Evolutionary conservation across 1,284 basidiomycete species (phyloP).

Genomic region (Fomitiporia mediterranea): DNA sequence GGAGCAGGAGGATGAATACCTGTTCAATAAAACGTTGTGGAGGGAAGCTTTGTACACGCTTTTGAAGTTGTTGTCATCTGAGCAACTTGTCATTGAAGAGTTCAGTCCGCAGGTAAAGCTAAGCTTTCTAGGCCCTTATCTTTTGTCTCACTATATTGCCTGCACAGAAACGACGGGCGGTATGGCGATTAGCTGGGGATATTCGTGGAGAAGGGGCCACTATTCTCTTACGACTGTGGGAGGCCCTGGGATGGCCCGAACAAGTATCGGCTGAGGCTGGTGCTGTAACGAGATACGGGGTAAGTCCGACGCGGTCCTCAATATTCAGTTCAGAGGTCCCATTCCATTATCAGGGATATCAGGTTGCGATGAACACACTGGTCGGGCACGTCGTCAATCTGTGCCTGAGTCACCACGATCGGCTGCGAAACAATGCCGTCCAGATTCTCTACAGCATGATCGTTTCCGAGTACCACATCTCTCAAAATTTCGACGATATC

Average conservation of each 20-base stretch:
- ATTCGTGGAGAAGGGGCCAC: constrained; percentile 88
- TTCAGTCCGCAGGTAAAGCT: constrained; percentile 76
- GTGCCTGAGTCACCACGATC: constrained; percentile 93
- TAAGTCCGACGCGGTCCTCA: constrained; percentile 32
- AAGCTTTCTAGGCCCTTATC: constrained; percentile 19
- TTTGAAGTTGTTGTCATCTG: constrained; percentile 81
- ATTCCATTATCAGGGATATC: constrained; percentile 59
- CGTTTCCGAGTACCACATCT: constrained; percentile 83
- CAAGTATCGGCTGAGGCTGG: constrained; percentile 46
- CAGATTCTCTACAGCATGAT: constrained; percentile 96
- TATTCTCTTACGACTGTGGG: constrained; percentile 84
- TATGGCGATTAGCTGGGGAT: constrained; percentile 95
- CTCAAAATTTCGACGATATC: constrained; percentile 79
- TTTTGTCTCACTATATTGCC: not conserved
- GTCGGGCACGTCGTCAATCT: constrained; percentile 90
- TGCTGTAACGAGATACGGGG: constrained; percentile 54
- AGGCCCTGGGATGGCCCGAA: constrained; percentile 78
- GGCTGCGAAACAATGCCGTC: constrained; percentile 85
- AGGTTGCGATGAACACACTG: constrained; percentile 78
- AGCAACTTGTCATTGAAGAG: constrained; percentile 91
- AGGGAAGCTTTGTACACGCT: constrained; percentile 77
- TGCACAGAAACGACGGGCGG: constrained; percentile 81
- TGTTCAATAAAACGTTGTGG: constrained; percentile 83
- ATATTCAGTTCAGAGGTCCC: not conserved
- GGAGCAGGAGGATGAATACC: constrained; percentile 50